Evolutionary conservation across 2,329 filamentous ascomycete species (phyloP), one percentile per base, ranked within the genome.

Genomic region (Fusarium proliferatum): DNA sequence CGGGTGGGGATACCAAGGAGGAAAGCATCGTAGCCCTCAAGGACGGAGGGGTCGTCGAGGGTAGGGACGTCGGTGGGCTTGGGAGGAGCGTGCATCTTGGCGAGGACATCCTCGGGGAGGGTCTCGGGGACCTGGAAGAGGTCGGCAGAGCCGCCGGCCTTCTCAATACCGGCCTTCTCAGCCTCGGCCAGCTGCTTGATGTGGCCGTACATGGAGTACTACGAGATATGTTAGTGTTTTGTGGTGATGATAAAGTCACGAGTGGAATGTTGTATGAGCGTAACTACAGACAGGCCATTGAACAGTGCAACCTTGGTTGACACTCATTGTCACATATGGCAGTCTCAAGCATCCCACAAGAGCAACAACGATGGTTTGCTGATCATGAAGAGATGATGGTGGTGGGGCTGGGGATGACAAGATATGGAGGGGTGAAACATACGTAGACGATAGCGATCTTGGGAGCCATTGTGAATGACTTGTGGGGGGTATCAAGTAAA

Each of bases 131-230:
- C 87, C 91, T 97, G 95, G 90, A 87, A 97, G 81, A 98, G 82
- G 79, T 96, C 93, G 84, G 87, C 94, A 49, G 87, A 85, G 74
- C 95, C 95, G 74, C 96, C 96, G 73, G 94, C 95, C 80, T 92
- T 90, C 86, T 95, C 92, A 80, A 98, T 94, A 81, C 96, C 96
- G 80, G 89, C 91, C 88, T 95, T 93, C 88, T 98, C 95, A 73
- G 95, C 94, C 83, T 96, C 91, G 79, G 96, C 96, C 79, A 98
- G 84, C 81, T 91, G 85, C 84, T 88, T 86, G 85, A 98, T 92
- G 86, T 98, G 95, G 85, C 96, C 96, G 86, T 96, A 97, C 90
- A 95, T 93, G 76, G 94, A 97, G 87, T 97, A 97, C 94, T 96
- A 71, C 39, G n/a, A 6, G 45, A 9, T 41, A 48, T 51, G 67